Evolutionary conservation across 768 basidiomycete genomes (phyloP).

Genomic region (Boletus rubroflammeus): DNA sequence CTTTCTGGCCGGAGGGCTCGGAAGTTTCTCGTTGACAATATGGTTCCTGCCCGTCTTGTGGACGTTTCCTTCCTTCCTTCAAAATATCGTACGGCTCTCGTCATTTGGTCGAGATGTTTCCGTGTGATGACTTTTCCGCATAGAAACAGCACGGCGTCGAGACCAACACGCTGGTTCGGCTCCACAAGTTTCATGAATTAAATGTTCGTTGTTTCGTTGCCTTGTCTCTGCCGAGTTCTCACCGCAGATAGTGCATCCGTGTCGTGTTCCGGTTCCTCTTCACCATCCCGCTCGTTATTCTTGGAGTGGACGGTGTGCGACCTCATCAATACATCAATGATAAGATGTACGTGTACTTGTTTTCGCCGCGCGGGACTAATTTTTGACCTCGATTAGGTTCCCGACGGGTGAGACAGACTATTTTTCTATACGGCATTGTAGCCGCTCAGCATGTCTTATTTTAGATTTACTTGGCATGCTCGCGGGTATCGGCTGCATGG

Average conservation of each 20-base stretch:
- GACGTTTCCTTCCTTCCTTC: slow-evolving; percentile 64
- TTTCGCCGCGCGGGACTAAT: neutral
- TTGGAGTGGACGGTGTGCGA: slow-evolving; percentile 66
- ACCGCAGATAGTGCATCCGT: slow-evolving; percentile 52
- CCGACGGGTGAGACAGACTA: slow-evolving; percentile 17
- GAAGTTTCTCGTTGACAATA: slow-evolving; percentile 64
- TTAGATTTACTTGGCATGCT: slow-evolving; percentile 59
- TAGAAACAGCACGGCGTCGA: slow-evolving; percentile 66
- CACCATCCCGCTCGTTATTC: slow-evolving; percentile 56
- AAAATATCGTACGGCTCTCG: slow-evolving; percentile 48
- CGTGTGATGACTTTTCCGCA: neutral
- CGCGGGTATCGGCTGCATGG: slow-evolving; percentile 53
- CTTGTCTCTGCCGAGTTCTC: neutral
- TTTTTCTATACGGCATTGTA: too few species aligned
- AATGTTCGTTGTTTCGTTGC: slow-evolving; percentile 57
- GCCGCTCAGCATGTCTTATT: neutral
- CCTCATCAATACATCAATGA: slow-evolving; percentile 64
- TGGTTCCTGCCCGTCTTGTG: slow-evolving; percentile 74
- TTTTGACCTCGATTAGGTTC: slow-evolving; percentile 20
- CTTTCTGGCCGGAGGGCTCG: slow-evolving; percentile 66
- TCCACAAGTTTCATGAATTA: slow-evolving; percentile 78
- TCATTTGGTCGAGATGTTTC: neutral
- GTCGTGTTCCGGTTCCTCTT: slow-evolving; percentile 73
- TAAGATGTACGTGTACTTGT: slow-evolving; percentile 38
- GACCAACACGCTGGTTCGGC: slow-evolving; percentile 56